Percentiles rank a stretch among this genome's conserved stretches.
Evolutionary conservation across 768 basidiomycete genomes (phyloP).

Genomic region (Mycena sanguinolenta): DNA sequence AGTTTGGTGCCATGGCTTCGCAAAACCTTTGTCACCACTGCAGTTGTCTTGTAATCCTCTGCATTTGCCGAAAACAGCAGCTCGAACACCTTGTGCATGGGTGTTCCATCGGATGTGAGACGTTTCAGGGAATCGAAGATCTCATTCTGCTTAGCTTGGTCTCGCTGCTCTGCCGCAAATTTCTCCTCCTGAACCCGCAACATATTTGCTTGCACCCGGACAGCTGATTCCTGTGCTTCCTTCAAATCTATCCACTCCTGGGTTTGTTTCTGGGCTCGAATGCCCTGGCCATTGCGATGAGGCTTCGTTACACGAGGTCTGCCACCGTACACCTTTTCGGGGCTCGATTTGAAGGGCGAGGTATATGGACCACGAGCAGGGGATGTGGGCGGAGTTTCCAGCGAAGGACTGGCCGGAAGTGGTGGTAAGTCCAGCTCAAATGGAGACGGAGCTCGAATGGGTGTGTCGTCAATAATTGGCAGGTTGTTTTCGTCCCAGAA

Average conservation of each 20-base stretch:
- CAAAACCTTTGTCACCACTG: too few relatives aligned
- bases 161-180: too few relatives aligned
- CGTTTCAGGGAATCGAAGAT: too few relatives aligned
- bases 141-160: too few relatives aligned
- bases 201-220: background rate
- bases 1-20: too few relatives aligned
- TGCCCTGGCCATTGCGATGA: background rate
- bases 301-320: background rate
- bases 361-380: background rate
- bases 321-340: background rate
- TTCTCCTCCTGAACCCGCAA: background rate
- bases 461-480: background rate
- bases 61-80: too few relatives aligned
- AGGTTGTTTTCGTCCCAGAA: background rate
- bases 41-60: too few relatives aligned
- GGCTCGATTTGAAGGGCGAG: background rate
- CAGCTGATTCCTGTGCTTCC: background rate
- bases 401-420: background rate
- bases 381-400: background rate
- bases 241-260: background rate
- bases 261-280: background rate
- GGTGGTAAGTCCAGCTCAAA: background rate
- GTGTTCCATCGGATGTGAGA: too few relatives aligned
- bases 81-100: too few relatives aligned
- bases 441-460: background rate